These are phyloP conservation scores for Rauvolfia tetraphylla DNA, from an alignment of 257 asterid genomes.

Conservation along the genomic window DNA sequence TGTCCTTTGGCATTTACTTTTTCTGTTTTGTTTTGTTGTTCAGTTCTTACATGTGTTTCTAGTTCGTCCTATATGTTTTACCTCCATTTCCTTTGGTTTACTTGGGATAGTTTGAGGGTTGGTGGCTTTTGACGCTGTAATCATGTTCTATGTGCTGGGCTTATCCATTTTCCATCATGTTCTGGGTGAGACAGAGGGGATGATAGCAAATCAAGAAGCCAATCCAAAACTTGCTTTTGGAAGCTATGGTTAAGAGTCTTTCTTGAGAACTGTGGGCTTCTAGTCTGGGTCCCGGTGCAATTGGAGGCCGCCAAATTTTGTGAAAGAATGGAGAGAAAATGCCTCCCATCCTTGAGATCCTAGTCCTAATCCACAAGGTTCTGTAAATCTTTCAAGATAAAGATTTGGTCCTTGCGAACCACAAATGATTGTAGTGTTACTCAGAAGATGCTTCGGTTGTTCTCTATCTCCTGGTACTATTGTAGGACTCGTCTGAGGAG, in stretches of 20 bases:
- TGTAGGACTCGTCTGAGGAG: background rate
- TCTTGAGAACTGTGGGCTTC: background rate
- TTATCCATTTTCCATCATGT: background rate
- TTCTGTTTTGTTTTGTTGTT: background rate
- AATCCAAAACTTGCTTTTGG: background rate
- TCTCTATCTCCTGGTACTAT: background rate
- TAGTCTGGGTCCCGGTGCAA: background rate
- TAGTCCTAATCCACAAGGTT: background rate
- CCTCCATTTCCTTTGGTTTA: background rate
- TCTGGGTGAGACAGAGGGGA: background rate
- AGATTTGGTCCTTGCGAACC: background rate
- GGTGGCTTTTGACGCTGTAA: background rate
- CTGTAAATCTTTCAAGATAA: background rate
- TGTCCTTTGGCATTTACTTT: background rate
- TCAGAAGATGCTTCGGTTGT: background rate
- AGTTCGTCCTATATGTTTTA: background rate
- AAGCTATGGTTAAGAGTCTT: background rate
- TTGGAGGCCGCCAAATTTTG: slow-evolving; percentile 2
- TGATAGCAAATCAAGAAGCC: background rate
- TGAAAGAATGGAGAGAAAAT: background rate
- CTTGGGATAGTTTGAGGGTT: background rate
- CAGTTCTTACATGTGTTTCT: background rate
- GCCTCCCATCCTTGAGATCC: background rate
- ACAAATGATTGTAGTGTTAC: background rate
- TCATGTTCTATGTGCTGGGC: background rate